Base-by-base conservation (phyloP, 768 basidiomycete species). In the Leccinum aurantiacum region DNA sequence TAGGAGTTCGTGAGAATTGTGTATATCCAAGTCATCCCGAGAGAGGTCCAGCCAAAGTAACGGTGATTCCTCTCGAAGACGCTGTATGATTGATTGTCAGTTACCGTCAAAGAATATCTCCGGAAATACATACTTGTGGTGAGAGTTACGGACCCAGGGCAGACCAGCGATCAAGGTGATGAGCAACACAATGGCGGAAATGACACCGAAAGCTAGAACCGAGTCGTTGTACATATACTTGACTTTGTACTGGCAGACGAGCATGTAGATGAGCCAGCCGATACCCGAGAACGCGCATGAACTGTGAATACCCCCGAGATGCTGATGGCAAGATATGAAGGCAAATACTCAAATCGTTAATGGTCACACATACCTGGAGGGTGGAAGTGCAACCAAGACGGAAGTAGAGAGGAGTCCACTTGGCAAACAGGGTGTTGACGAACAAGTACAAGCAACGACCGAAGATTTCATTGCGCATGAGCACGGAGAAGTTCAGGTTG, bases 381-480 rank as follows among this genome's bases (percentile, higher is more conserved):
- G 86, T 82, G 27, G 88, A 89, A 0, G 89, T 90, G 75, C 87
- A 89, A 29, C 82, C 86, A 19, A 90, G 77, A 59, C 89, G 81
- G 74, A 80, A 90, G 81, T 80, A 84, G 31, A 91, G 77, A 22
- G 89, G 89, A 1, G 89, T 74, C 89, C 89, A 90, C 85, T 89
- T 92, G n/a, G 89, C 88, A 62, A 93, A 91, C 29, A 81, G 72
- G 0, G 84, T 89, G 69, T 90, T 93, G 62, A 90, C 80, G 22
- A 86, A 65, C 50, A 86, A 72, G 69, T 92, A 93, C 14, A 93
- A 68, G 37, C 85, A 72, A n/a, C 91, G 87, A 10, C 90, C 89
- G 63, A 93, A 93, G 2, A 91, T 77, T 64, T 93, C 91, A 66
- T 93, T 93, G 22, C 91, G 81, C 79, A 90, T 84, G 22, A 93